phyloP scores from a whole-genome alignment of 305 asterid species.

The Rubia tinctorum region DNA sequence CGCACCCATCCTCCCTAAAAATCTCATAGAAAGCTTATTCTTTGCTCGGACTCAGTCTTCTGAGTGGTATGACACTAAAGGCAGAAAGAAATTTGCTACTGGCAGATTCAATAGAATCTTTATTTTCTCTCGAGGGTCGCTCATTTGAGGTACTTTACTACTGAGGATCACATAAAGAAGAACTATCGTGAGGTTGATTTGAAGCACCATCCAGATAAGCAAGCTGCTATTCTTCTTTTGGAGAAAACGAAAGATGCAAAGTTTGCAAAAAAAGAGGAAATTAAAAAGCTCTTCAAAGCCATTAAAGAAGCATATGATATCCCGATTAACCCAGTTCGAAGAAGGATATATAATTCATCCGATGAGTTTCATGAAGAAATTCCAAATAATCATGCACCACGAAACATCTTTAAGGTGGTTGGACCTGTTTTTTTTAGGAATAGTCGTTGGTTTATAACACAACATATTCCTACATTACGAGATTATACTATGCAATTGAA shows the following conservation, averaged over 20 bases:
- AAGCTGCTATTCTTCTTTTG: slow-evolving; percentile 74
- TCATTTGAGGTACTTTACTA: slow-evolving; percentile 90
- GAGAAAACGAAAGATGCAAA: no score
- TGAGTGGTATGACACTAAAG: slow-evolving; percentile 76
- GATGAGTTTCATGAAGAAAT: no score
- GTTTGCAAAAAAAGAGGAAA: no score
- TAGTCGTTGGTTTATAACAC: slow-evolving; percentile 86
- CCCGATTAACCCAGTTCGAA: no score
- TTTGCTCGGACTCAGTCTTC: slow-evolving; percentile 47
- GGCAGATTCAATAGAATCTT: slow-evolving; percentile 76
- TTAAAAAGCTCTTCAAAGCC: no score
- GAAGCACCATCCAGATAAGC: slow-evolving; percentile 95
- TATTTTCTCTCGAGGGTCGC: slow-evolving; percentile 87
- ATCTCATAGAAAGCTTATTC: no score
- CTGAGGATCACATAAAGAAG: slow-evolving; percentile 90
- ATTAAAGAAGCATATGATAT: no score
- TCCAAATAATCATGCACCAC: no score
- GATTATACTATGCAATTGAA: slow-evolving; percentile 48
- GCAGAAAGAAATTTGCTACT: slow-evolving; percentile 74
- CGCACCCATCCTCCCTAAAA: no score
- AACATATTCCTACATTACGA: slow-evolving; percentile 69
- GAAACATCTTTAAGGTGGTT: no score
- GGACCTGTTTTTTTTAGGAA: no score
- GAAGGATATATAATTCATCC: no score
- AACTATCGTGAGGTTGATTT: slow-evolving; percentile 87